Conservation (phyloP, 2,329 filamentous ascomycete species). For the Ophiostoma himal-ulmi region DNA sequence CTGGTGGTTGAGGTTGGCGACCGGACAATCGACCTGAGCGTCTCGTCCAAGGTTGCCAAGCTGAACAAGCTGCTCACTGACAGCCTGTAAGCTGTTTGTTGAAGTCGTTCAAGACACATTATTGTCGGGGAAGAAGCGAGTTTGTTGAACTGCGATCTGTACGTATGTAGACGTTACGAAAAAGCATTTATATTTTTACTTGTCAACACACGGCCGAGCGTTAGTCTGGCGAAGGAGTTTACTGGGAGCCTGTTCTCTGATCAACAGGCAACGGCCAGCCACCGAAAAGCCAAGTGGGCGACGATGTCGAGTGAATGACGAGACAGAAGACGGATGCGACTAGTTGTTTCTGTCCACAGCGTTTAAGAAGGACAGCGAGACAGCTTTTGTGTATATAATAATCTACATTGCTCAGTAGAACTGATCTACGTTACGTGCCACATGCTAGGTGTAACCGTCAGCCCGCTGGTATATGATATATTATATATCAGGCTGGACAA, state of each 20-base stretch:
- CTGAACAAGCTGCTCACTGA: conserved; percentile 99
- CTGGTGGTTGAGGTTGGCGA: conserved; percentile 95
- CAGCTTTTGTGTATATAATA: conserved; percentile 11
- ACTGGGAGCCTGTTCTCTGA: too few species aligned
- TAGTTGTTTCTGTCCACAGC: conserved; percentile 1
- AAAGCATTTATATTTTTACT: neutral
- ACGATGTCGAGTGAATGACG: neutral
- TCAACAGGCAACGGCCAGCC: neutral
- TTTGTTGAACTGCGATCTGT: neutral
- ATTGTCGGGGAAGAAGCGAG: neutral
- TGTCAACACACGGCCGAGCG: neutral
- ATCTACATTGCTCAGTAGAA: conserved; percentile 10
- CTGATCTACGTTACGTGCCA: neutral
- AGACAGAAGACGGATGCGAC: neutral
- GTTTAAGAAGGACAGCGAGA: neutral
- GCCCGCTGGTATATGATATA: too few species aligned
- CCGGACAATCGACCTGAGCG: conserved; percentile 95
- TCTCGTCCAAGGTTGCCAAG: conserved; percentile 90
- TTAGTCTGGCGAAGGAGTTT: neutral
- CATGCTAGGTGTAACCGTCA: neutral
- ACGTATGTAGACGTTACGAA: conserved; percentile 13
- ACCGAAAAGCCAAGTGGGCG: neutral
- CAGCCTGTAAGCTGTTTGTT: conserved; percentile 67
- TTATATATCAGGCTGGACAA: too few species aligned
- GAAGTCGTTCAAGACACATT: neutral